Evolutionary conservation across 1,284 basidiomycete genomes (phyloP).

Genomic region (Leccinum subrobustum): DNA sequence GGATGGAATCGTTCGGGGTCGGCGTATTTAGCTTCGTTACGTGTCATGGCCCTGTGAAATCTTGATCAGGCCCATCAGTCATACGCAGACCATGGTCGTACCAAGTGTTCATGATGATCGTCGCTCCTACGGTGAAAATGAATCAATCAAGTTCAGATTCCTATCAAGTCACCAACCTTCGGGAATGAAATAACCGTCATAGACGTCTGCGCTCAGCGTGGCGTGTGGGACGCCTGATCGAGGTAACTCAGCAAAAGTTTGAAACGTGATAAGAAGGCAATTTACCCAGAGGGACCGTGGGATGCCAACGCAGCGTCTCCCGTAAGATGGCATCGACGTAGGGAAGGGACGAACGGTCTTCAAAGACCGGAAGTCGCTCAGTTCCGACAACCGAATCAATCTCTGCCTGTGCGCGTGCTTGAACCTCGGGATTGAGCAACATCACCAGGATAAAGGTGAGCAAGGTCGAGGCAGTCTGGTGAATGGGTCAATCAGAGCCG

Average conservation of each 20-base stretch:
- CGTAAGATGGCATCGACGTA: slow-evolving; percentile 32
- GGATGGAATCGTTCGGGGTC: slow-evolving; percentile 29
- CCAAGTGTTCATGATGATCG: slow-evolving; percentile 32
- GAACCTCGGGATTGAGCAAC: slow-evolving; percentile 30
- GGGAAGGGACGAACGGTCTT: slow-evolving; percentile 28
- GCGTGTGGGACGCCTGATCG: slow-evolving; percentile 32
- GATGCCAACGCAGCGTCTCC: slow-evolving; percentile 32
- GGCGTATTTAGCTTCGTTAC: slow-evolving; percentile 30
- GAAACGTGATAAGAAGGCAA: background rate
- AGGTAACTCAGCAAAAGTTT: background rate
- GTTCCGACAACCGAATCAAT: slow-evolving; percentile 28
- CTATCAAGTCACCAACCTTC: slow-evolving; percentile 22
- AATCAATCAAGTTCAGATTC: background rate
- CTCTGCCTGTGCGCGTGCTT: slow-evolving; percentile 29
- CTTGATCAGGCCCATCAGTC: background rate
- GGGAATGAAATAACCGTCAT: slow-evolving; percentile 31
- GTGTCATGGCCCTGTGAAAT: slow-evolving; percentile 27
- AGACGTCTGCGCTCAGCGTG: slow-evolving; percentile 25
- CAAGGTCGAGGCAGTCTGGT: slow-evolving; percentile 30
- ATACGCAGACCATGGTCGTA: background rate
- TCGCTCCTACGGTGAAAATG: slow-evolving; percentile 20
- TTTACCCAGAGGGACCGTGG: slow-evolving; percentile 25
- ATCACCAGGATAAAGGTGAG: slow-evolving; percentile 30
- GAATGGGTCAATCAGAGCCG: background rate
- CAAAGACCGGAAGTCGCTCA: slow-evolving; percentile 28